These are phyloP conservation scores for Ogataea henricii DNA, from an alignment of 805 yeast genomes.

Conservation along the genomic window DNA sequence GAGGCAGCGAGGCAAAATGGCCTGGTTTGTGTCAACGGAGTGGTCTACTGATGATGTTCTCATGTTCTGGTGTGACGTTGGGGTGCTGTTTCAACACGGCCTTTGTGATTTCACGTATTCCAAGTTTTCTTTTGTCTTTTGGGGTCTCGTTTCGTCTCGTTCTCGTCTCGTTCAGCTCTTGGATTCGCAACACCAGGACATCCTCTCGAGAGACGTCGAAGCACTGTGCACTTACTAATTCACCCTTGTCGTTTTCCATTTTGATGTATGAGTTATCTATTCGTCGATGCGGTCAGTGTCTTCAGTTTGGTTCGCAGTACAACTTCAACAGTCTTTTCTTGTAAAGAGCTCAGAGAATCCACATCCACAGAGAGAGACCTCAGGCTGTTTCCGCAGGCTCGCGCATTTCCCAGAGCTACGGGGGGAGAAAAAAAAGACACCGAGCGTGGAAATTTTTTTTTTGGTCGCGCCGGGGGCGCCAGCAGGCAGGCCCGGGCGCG, in stretches of 20 bases:
- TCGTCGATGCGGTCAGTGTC: slow-evolving; percentile 2
- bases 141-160: too few relatives aligned
- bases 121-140: too few relatives aligned
- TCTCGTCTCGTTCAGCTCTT: too few relatives aligned
- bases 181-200: neutral
- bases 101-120: too few relatives aligned
- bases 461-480: too few relatives aligned
- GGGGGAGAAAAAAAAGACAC: neutral
- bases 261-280: slow-evolving; percentile 40
- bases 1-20: too few relatives aligned
- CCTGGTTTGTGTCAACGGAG: too few relatives aligned
- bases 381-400: slow-evolving; percentile 4
- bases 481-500: too few relatives aligned
- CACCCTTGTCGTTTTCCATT: slow-evolving; percentile 99
- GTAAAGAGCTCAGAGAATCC: slow-evolving; percentile 5
- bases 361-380: neutral
- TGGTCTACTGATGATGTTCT: too few relatives aligned
- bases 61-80: too few relatives aligned
- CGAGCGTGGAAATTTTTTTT: slow-evolving; percentile 8
- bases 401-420: slow-evolving; percentile 5
- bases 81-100: too few relatives aligned
- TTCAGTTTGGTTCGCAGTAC: neutral
- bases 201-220: neutral
- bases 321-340: slow-evolving; percentile 5
- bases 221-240: slow-evolving; percentile 73